Base-by-base conservation (phyloP, 2,329 filamentous ascomycete genomes). In the Chalaropsis thielavioides region DNA sequence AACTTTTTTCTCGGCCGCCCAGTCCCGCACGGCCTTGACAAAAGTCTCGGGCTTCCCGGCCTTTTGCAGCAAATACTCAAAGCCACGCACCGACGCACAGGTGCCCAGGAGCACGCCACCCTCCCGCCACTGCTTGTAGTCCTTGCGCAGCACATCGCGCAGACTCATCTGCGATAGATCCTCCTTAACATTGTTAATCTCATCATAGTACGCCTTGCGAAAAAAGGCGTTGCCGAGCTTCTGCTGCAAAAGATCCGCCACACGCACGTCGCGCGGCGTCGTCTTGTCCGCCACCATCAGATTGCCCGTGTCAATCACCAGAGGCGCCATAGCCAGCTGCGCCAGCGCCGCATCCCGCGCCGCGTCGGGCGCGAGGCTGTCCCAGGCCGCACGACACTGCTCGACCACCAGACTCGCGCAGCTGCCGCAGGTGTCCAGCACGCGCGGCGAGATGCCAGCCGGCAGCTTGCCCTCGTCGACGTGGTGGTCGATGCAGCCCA, bases 51-150 rank as follows among this genome's bases (percentile, higher is more conserved):
- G 72, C 1, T 77, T 74, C 2, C 75, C 77, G 1, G 81, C 82
- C 69, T 83, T 83, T 15, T 73, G 70, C 11, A 83, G 72, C 46
- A 92, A 73, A 68, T 84, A 88, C 3, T 75, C 74, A 5, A 92
- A 74, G n/a, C 80, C 75, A 69, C 84, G 84, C 2, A 88, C 83
- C 78, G 51, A 82, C 82, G 70, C 83, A 83, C 64, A 67, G 17
- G 89, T 83, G n/a, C 89, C 89, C 3, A 92, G 78, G 19, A 75
- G 78, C 44, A 83, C 71, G 0, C 74, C 75, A 11, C 76, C 76
- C 64, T 84, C 82, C 11, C 75, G 76, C 89, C 89, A 94, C 71
- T 88, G 80, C 76, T 95, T 95, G 75, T 92, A 95, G 75, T 95
- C 89, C 73, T 92, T 92, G 68, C 87, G 80, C 63, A 92, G 74